Evolutionary conservation across 1,139 yeast species (phyloP), one percentile per base, ranked within the genome.

Genomic region (Yamadazyma sp.): DNA sequence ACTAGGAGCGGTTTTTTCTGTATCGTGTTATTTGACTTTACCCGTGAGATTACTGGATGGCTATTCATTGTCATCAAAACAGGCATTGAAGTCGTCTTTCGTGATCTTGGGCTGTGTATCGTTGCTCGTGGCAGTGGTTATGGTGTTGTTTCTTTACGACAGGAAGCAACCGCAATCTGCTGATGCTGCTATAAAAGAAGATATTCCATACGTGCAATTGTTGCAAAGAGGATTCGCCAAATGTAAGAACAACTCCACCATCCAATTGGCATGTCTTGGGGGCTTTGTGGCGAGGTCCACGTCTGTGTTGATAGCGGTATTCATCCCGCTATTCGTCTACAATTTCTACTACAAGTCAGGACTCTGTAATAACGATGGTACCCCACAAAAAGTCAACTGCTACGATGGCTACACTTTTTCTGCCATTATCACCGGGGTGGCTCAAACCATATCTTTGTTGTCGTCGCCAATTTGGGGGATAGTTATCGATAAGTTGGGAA

Each of bases 391-490:
- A 39, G 54, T 60, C 15, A 67, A 70, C 23, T 83, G 90, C 48
- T 72, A 75, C 41, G 83, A 80, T 34, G 88, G 86, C 0, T 82
- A 80, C 47, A 65, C 80, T 3, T 72, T 76, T 44, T 76, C 88
- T 6, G 87, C 88, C 1, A 80, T 83, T 32, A 59, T 83, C 20
- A 76, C 86, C 0, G 92, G 92, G 3, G 75, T 82, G 12, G 72
- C 80, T 1, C 84, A 82, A 47, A 67, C 81, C 0, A 68, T 74
- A 14, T 76, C 84, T 0, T 61, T 84, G 23, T 23, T 78, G 0
- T 66, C 76, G 27, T 82, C 89, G 0, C 89, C 89, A 3, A 24
- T 79, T 2, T 78, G 82, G 74, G 90, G 89, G 1, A 53, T 66
- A 38, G 51, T 78, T 9, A 68, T 79, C 18, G 87, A 82, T 53